Evolutionary conservation across 768 basidiomycete species (phyloP), one percentile per base, ranked within the genome.

Genomic region (Neoboletus subvelutipes): DNA sequence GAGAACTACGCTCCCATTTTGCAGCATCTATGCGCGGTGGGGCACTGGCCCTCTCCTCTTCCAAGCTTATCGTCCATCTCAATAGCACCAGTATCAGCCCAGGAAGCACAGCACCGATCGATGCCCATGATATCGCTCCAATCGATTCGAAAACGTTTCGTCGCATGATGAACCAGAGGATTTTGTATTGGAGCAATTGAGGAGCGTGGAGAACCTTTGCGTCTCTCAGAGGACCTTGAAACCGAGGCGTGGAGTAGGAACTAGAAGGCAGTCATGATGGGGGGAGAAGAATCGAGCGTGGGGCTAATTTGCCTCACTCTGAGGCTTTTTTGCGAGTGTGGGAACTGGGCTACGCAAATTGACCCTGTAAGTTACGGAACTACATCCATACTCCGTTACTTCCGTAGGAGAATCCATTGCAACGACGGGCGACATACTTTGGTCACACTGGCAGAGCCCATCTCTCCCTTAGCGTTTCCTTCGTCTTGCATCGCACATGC

Each of bases 1-100:
- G 53, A 63, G 52, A 45, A 63, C 61, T 8, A 33, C 53, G 56
- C 56, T 62, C 60, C 60, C 56, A 55, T 52, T 54, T 58, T 62
- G 53, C 50, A 52, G 46, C 22, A 39, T 50, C 45, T 58, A 28
- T 22, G 56, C 39, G 13, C 29, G 28, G 58, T 49, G 31, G 22
- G 28, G 33, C 42, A 7, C 41, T 49, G 24, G 45, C 26, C 20
- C 8, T 2, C 4, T 18, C 26, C 3, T 5, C 10, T 26, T n/a
- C 24, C 15, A 4, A 26, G 15, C 17, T 9, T 12, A n/a, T 4
- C 48, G 3, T 13, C 11, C 1, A 22, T 34, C 20, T 15, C 15
- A 9, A 18, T 1, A 5, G 20, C 5, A 24, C 22, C 24, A 28
- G 45, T 20, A 17, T 18, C 26, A 17, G 9, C 6, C 24, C 12